Evolutionary conservation across 1,284 basidiomycete genomes (phyloP).

Genomic region (Cutaneotrichosporon cyanovorans): DNA sequence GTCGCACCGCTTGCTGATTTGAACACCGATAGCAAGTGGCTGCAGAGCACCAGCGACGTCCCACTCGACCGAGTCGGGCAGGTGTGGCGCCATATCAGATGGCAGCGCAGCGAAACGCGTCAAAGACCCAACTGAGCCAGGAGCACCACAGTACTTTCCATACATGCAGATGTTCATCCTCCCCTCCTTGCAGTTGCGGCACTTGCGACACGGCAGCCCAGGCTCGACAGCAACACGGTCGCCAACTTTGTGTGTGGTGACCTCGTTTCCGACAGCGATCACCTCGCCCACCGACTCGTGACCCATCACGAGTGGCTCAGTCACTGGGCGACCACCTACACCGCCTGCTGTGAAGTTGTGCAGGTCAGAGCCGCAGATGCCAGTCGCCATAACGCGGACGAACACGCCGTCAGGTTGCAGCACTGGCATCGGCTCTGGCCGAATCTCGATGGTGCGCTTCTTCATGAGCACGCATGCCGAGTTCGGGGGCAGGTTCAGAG

Average conservation of each 20-base stretch:
- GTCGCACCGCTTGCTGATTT: constrained; percentile 38
- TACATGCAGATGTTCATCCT: constrained; percentile 55
- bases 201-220: constrained; percentile 50
- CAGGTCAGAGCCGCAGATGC: constrained; percentile 41
- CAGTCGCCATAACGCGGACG: constrained; percentile 38
- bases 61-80: constrained; percentile 45
- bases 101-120: constrained; percentile 37
- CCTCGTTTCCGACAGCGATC: constrained; percentile 40
- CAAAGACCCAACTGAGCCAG: constrained; percentile 37
- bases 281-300: constrained; percentile 44
- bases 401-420: constrained; percentile 42
- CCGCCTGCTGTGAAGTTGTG: constrained; percentile 40
- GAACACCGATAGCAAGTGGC: constrained; percentile 59
- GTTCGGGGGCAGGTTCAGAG: constrained; percentile 33
- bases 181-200: constrained; percentile 54
- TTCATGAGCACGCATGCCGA: constrained; percentile 33
- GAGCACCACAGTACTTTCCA: constrained; percentile 37
- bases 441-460: constrained; percentile 33
- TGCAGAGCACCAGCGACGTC: constrained; percentile 62
- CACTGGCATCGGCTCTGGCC: constrained; percentile 31
- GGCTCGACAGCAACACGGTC: constrained; percentile 55
- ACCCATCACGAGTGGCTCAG: constrained; percentile 44
- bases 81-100: constrained; percentile 42
- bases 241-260: constrained; percentile 44
- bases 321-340: constrained; percentile 39